Evolutionary conservation across 2,329 filamentous ascomycete species (phyloP).

Genomic region (Nothophaeocryptopus gaeumannii): DNA sequence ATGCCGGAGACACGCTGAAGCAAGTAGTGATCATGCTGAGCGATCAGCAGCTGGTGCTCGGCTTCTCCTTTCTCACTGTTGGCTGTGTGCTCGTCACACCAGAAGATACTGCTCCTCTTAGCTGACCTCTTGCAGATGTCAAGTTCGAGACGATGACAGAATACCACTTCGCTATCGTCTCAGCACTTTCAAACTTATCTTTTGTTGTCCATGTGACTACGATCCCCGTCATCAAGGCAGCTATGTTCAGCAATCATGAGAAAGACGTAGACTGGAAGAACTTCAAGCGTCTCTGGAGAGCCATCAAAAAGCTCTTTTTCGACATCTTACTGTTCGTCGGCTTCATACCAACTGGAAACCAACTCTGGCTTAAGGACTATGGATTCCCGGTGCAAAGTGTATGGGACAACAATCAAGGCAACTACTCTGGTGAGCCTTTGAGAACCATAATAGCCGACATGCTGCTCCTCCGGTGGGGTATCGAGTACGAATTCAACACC

Average conservation of each 20-base stretch:
- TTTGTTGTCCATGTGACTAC: neutral
- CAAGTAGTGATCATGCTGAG: neutral
- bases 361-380: neutral
- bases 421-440: neutral
- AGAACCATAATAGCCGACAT: neutral
- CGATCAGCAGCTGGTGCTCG: slow-evolving; percentile 1
- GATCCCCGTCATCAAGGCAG: neutral
- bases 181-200: neutral
- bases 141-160: neutral
- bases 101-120: neutral
- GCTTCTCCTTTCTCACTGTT: neutral
- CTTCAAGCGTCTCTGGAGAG: slow-evolving; percentile 1
- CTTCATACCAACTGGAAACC: neutral
- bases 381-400: neutral
- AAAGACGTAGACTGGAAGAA: neutral
- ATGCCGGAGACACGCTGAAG: neutral
- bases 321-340: neutral
- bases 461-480: neutral
- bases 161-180: slow-evolving; percentile 1
- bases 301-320: neutral
- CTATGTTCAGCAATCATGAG: neutral
- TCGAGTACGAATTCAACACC: neutral
- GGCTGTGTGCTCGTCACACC: neutral
- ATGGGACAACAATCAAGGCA: neutral
- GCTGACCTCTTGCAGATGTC: neutral